Base-by-base conservation (phyloP, 1,284 basidiomycete genomes). In the Irpex lacteus region DNA sequence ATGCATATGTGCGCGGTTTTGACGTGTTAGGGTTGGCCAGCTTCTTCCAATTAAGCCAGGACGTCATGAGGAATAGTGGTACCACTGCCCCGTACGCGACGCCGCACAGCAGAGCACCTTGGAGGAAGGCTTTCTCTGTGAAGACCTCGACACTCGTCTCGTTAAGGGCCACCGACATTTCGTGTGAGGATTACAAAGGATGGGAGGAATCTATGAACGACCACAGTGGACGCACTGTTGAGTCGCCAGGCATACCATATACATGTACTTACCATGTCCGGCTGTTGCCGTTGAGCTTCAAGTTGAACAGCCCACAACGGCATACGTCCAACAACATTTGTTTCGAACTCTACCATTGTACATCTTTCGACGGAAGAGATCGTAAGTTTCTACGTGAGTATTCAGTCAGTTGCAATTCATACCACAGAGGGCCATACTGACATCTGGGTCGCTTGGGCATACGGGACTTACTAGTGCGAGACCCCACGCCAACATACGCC, bases 21-120 rank as follows among this genome's bases (percentile, higher is more conserved):
- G 63, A 59, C n/a, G 21, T 5, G 7, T 32, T n/a, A 18, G 59
- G 57, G 26, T 26, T 26, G 26, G 26, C 26, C 9, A 52, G 54
- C 18, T 32, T 53, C 34, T 34, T 37, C n/a, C 36, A 21, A 36
- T 54, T 49, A 36, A 61, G 53, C 13, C 19, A 26, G 60, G 55
- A 61, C 15, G 50, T 36, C 53, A 54, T 50, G 32, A 61, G 34
- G 26, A n/a, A 13, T 18, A 61, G 60, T 15, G 60, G 53, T 19
- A 37, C 50, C 18, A 54, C 53, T 7, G 60, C 18, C 50, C 60
- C 60, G 26, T 61, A 61, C 13, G 60, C 60, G 21, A 61, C 37
- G n/a, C 52, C 32, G n/a, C 36, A 54, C 26, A 61, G n/a, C 6
- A 61, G 21, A 9, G 32, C 60, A 34, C 60, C 60, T 19, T 55